Percentiles rank a stretch among this genome's conserved stretches.
phyloP scores from a whole-genome alignment of 306 rosid genomes.

The Citrullus colocynthis region DNA sequence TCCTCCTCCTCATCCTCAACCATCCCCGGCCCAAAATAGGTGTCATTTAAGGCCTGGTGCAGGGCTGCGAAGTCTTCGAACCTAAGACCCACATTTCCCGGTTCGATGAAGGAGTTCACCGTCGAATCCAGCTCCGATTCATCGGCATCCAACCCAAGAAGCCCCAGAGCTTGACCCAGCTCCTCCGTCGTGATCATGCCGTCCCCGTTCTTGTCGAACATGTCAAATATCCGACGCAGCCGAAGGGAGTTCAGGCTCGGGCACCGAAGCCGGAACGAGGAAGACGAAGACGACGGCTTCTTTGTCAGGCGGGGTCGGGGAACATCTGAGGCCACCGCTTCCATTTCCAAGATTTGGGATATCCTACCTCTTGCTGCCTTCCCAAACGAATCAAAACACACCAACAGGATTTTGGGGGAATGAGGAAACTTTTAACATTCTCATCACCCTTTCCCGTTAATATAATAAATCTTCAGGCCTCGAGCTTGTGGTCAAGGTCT shows the following conservation, averaged over 20 bases:
- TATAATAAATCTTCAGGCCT: neutral
- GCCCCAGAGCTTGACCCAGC: conserved; percentile 36
- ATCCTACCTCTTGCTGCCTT: no score
- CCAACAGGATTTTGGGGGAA: no score
- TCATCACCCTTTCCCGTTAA: neutral
- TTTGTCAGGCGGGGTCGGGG: conserved; percentile 1
- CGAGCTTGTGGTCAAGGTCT: no score
- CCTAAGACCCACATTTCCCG: conserved; percentile 38
- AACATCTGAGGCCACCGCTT: conserved; percentile 7
- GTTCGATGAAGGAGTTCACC: conserved; percentile 26
- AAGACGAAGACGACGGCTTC: conserved; percentile 2
- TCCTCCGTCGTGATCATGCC: conserved; percentile 39
- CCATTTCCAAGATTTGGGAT: conserved; percentile 17
- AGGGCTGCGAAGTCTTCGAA: conserved; percentile 48
- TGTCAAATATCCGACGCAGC: conserved; percentile 58
- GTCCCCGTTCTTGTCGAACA: conserved; percentile 64
- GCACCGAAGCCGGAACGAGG: conserved; percentile 52
- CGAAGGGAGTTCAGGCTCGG: conserved; percentile 49
- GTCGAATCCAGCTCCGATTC: conserved; percentile 28
- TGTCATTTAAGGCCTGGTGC: conserved; percentile 46
- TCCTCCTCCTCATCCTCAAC: neutral
- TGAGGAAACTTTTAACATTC: neutral
- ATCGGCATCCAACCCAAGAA: conserved; percentile 47
- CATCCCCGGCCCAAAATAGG: conserved; percentile 23
- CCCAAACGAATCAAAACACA: no score